Evolutionary conservation across 2,329 filamentous ascomycete species (phyloP), one percentile per base, ranked within the genome.

Genomic region (Aureobasidium zeae): DNA sequence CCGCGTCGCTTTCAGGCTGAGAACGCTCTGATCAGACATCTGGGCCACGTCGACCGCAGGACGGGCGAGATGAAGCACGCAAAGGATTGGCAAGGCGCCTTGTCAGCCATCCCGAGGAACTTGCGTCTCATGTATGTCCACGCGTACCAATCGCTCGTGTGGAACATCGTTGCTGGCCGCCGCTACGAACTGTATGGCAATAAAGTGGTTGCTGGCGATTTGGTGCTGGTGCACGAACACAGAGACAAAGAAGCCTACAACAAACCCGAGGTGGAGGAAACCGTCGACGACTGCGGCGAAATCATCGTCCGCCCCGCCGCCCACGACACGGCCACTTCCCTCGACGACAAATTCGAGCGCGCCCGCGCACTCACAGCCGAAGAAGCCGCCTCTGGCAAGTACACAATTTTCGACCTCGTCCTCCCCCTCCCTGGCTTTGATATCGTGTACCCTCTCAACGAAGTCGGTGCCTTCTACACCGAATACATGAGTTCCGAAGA

Each of bases 51-150:
- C 16, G 65, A 69, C 45, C 57, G 59, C 34, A 62, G 60, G 44
- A 58, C 55, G 4, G 71, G 70, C 21, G 67, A 70, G 46, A 63
- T 68, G 28, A 57, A 62, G 41, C 69, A 71, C 16, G 64, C 65
- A 28, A 73, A 72, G 31, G 89, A 98, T 63, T 91, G 77, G 59
- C 73, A 85, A 48, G 88, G 88, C 17, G 86, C 91, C 1, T 64
- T 98, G 39, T 75, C 82, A 57, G 73, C 75, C 43, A 88, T 98
- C 49, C 83, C 83, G 17, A 76, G 88, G 13, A 86, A 84, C 36
- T 70, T 96, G 54, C 77, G 87, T 31, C 76, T 86, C 47, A 95
- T 98, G 83, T 98, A 96, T 59, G 81, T 94, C 12, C 91, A 98
- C 61, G 89, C 91, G 4, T 96, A 95, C 64, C 91, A 98, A 62